phyloP scores from a whole-genome alignment of 805 yeast species.

The Metschnikowia peoriensis region DNA sequence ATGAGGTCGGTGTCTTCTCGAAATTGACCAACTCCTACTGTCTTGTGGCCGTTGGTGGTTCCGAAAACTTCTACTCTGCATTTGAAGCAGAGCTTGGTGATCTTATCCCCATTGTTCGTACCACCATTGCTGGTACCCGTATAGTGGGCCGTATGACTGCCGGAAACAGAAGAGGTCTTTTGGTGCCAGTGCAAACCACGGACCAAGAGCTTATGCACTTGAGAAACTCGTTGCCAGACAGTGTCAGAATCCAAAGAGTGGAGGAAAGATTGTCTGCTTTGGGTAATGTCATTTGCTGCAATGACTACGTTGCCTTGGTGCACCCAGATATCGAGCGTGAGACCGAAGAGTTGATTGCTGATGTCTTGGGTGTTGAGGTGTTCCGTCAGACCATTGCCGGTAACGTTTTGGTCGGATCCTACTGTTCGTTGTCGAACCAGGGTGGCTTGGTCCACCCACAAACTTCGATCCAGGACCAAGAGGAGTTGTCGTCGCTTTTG shows the following conservation, averaged over 20 bases:
- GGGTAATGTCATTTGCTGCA: constrained; percentile 97
- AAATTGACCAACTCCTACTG: constrained; percentile 95
- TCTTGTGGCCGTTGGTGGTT: constrained; percentile 95
- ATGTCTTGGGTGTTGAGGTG: constrained; percentile 97
- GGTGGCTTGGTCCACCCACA: constrained; percentile 99
- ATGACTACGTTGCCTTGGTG: constrained; percentile 97
- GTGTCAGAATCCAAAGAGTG: constrained; percentile 93
- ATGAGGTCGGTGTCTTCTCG: constrained; percentile 92
- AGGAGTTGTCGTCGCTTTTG: constrained; percentile 89
- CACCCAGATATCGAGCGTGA: constrained; percentile 99
- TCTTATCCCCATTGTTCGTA: constrained; percentile 92
- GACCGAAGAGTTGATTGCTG: constrained; percentile 97
- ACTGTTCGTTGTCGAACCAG: constrained; percentile 91
- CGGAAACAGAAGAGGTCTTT: constrained; percentile 94
- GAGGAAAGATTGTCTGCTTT: constrained; percentile 96
- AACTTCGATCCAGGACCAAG: constrained; percentile 96
- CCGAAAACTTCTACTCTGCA: constrained; percentile 80
- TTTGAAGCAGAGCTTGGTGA: constrained; percentile 98
- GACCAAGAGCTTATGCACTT: constrained; percentile 98
- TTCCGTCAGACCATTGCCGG: constrained; percentile 99
- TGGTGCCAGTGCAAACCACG: constrained; percentile 96
- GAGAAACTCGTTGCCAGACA: constrained; percentile 93
- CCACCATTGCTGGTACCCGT: constrained; percentile 97
- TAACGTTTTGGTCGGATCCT: constrained; percentile 94
- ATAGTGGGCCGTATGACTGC: constrained; percentile 98